These are phyloP conservation scores for Capniomyces stellatus DNA, from an alignment of 371 early-diverging fungal species.

Conservation along the genomic window DNA sequence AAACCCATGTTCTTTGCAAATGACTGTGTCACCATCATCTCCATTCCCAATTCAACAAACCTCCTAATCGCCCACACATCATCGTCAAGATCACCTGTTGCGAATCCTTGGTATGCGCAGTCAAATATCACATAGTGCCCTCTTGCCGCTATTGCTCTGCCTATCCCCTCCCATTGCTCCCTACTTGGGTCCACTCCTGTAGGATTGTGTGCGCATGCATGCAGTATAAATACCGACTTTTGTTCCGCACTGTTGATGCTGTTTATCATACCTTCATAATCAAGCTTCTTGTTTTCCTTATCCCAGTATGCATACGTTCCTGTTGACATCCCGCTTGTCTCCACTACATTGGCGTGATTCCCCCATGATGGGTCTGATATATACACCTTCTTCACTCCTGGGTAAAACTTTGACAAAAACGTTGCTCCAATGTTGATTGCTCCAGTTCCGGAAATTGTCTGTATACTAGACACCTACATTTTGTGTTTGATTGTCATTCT, in stretches of 20 bases:
- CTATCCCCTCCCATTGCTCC: conserved; percentile 83
- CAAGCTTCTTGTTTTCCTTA: conserved; percentile 49
- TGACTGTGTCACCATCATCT: conserved; percentile 73
- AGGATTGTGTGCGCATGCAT: conserved; percentile 94
- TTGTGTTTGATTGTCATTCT: too few relatives aligned
- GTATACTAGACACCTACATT: conserved; percentile 50
- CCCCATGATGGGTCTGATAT: conserved; percentile 96
- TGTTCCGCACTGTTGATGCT: conserved; percentile 41
- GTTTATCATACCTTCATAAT: conserved; percentile 53
- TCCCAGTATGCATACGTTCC: conserved; percentile 82
- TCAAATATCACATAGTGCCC: conserved; percentile 86
- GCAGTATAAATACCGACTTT: conserved; percentile 57
- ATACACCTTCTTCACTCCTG: conserved; percentile 38
- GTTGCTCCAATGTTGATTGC: conserved; percentile 72
- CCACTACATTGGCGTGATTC: conserved; percentile 82
- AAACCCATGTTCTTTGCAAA: conserved; percentile 96
- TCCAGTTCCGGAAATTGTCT: conserved; percentile 94
- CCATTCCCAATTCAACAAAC: conserved; percentile 71
- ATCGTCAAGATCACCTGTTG: conserved; percentile 72
- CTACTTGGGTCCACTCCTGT: conserved; percentile 88
- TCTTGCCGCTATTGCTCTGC: conserved; percentile 43
- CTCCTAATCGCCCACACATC: conserved; percentile 84
- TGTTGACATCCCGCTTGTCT: conserved; percentile 60
- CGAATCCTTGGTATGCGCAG: conserved; percentile 95
- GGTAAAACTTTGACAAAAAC: conserved; percentile 53